phyloP scores from a whole-genome alignment of 2,329 filamentous ascomycete genomes.

The Trichophyton rubrum region DNA sequence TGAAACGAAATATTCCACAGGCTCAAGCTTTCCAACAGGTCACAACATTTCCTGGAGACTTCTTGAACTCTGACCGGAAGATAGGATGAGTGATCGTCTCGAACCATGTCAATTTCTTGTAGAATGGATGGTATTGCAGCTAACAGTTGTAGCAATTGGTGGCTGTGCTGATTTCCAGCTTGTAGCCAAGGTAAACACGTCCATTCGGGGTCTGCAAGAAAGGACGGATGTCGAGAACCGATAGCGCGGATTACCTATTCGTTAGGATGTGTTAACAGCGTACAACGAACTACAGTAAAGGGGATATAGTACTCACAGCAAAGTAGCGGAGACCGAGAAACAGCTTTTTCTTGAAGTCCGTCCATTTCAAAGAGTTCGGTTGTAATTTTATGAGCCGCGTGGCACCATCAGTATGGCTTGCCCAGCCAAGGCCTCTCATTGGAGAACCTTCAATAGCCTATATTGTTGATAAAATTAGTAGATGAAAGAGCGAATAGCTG shows the following conservation, averaged over 20 bases:
- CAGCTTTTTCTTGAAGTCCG: neutral
- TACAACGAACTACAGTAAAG: neutral
- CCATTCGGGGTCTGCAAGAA: slow-evolving; percentile 5
- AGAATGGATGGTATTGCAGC: neutral
- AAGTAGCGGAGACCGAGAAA: neutral
- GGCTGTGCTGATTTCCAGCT: neutral
- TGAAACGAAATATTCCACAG: neutral
- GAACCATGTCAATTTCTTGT: neutral
- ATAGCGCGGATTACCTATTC: slow-evolving; percentile 1
- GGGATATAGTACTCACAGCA: neutral
- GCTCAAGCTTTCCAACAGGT: neutral
- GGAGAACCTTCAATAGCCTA: slow-evolving; percentile 5
- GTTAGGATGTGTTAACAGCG: neutral
- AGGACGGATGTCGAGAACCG: neutral
- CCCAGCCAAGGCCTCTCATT: slow-evolving; percentile 5
- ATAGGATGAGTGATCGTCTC: neutral
- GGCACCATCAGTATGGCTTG: slow-evolving; percentile 4
- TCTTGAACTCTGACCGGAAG: neutral
- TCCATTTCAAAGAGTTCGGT: neutral
- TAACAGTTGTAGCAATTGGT: neutral
- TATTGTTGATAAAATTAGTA: neutral
- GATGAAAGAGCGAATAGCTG: neutral
- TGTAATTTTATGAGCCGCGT: neutral
- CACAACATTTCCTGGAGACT: neutral
- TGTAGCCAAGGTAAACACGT: neutral